Evolutionary conservation across 2,329 filamentous ascomycete species (phyloP).

Genomic region (Trichoderma guizhouense): DNA sequence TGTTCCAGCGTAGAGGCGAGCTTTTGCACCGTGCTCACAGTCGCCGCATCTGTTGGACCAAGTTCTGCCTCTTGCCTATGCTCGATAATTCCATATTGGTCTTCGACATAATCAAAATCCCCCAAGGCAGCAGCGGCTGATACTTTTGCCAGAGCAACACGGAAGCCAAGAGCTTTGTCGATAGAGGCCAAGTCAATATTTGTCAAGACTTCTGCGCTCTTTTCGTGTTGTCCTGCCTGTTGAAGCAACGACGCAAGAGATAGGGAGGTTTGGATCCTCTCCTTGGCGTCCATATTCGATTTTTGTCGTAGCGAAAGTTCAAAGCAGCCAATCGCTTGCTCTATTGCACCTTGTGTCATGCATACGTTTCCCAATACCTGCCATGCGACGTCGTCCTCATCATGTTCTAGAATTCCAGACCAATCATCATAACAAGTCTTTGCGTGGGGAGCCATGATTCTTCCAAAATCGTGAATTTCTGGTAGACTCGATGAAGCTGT

Average conservation of each 20-base stretch:
- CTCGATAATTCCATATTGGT: conserved; percentile 25
- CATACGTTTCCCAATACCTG: conserved; percentile 34
- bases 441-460: conserved; percentile 28
- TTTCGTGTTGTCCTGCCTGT: conserved; percentile 20
- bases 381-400: conserved; percentile 36
- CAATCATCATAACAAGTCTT: conserved; percentile 29
- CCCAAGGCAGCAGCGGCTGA: conserved; percentile 24
- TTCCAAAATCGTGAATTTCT: conserved; percentile 26
- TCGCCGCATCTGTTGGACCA: conserved; percentile 24
- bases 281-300: conserved; percentile 19
- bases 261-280: conserved; percentile 25
- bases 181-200: conserved; percentile 25
- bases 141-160: conserved; percentile 25
- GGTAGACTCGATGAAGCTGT: conserved; percentile 22
- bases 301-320: conserved; percentile 23
- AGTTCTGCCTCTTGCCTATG: conserved; percentile 25
- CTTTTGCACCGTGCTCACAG: conserved; percentile 27
- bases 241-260: conserved; percentile 25
- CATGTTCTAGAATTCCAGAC: conserved; percentile 22
- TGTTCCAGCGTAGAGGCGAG: conserved; percentile 26
- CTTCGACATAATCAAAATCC: conserved; percentile 22
- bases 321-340: conserved; percentile 29
- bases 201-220: conserved; percentile 23
- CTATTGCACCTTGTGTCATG: conserved; percentile 27
- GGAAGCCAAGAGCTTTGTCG: conserved; percentile 25